These are phyloP conservation scores for Mycena filopes DNA, from an alignment of 768 basidiomycete genomes.

Conservation along the genomic window DNA sequence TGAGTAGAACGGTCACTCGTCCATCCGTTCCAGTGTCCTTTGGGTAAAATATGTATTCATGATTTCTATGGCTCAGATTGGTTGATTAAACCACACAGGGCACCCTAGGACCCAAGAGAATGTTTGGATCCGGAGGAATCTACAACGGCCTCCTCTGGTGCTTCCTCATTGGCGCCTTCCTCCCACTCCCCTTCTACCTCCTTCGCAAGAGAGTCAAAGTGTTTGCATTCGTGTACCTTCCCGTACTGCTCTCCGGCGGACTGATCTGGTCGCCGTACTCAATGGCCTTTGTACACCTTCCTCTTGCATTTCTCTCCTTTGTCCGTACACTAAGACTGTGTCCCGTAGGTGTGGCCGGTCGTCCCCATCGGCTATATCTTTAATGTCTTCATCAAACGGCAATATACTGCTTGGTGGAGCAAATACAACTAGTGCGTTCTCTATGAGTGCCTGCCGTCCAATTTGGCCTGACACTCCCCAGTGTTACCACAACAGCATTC, in stretches of 20 bases:
- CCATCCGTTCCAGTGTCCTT: conserved; percentile 44
- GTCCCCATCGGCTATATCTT: conserved; percentile 39
- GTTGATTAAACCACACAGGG: too few species aligned
- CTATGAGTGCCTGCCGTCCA: not conserved
- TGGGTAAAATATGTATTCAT: too few species aligned
- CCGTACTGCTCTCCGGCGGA: conserved; percentile 41
- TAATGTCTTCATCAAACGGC: conserved; percentile 38
- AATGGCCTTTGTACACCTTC: conserved; percentile 2
- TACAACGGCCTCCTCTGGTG: conserved; percentile 37
- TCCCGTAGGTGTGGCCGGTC: conserved; percentile 39
- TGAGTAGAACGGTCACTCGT: too few species aligned
- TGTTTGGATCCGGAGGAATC: conserved; percentile 46
- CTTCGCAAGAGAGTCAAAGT: conserved; percentile 41
- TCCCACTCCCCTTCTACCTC: conserved; percentile 47
- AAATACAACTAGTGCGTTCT: conserved; percentile 42
- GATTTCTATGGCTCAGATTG: too few species aligned
- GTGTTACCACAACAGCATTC: conserved; percentile 45
- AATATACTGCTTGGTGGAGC: conserved; percentile 41
- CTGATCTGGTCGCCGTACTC: conserved; percentile 37
- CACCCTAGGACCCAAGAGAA: conserved; percentile 44
- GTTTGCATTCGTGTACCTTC: conserved; percentile 44
- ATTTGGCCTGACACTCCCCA: not conserved
- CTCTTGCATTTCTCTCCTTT: too few species aligned
- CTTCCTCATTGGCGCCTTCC: conserved; percentile 48
- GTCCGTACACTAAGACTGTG: too few species aligned